Conservation (phyloP, 495 filamentous ascomycete species). For the Chlorociboria aeruginascens region DNA sequence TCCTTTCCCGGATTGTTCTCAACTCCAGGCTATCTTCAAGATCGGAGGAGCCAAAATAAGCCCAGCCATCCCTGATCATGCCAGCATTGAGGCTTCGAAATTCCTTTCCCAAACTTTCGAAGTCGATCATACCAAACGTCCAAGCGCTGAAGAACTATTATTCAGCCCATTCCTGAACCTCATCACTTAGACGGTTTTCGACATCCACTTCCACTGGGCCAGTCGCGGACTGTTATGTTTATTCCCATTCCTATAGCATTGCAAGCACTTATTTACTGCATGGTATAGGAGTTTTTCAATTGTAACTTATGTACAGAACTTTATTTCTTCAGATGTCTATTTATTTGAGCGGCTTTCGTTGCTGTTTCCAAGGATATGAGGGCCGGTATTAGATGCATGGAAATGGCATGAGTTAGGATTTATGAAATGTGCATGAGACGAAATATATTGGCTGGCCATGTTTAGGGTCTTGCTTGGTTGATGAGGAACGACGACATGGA, state of each 20-base stretch:
- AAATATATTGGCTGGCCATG: too few species aligned
- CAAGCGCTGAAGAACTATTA: constrained; percentile 82
- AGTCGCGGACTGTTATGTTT: not conserved
- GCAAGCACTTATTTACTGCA: constrained; percentile 9
- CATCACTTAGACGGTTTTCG: constrained; percentile 11
- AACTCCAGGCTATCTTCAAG: constrained; percentile 97
- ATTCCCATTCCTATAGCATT: constrained; percentile 7
- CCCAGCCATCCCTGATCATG: constrained; percentile 80
- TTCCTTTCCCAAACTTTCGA: constrained; percentile 90
- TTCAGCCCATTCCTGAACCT: constrained; percentile 58
- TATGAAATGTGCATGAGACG: too few species aligned
- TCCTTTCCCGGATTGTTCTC: constrained; percentile 93
- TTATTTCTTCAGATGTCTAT: too few species aligned
- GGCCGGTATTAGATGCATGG: too few species aligned
- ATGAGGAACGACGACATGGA: too few species aligned
- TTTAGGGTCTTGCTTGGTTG: too few species aligned
- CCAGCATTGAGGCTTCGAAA: constrained; percentile 69
- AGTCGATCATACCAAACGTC: constrained; percentile 83
- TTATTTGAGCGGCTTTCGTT: not conserved
- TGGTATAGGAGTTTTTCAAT: not conserved
- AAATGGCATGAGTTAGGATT: too few species aligned
- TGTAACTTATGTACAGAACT: too few species aligned
- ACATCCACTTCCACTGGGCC: not conserved
- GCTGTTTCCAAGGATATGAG: too few species aligned
- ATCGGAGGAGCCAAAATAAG: constrained; percentile 81